These are phyloP conservation scores for Termitomyces sp. DNA, from an alignment of 768 basidiomycete genomes.

Conservation along the genomic window DNA sequence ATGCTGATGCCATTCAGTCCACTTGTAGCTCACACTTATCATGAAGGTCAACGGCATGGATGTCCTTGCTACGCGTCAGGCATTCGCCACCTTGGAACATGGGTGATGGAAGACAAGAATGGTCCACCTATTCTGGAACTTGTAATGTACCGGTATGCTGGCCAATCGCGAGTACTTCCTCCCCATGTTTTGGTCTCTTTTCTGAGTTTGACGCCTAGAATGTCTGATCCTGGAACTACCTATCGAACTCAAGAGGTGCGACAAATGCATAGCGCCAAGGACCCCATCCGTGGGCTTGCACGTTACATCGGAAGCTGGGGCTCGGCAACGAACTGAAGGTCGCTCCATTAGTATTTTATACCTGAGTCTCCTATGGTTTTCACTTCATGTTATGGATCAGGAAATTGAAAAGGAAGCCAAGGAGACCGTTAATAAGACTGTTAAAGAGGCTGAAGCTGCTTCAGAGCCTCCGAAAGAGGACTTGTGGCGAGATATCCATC, in stretches of 20 bases:
- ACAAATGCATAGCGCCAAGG: not conserved
- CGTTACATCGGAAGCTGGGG: not conserved
- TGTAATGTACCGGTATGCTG: not conserved
- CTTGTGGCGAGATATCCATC: not conserved
- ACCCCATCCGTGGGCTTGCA: not conserved
- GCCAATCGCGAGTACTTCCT: not conserved
- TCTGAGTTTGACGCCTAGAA: not conserved
- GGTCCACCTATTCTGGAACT: not conserved
- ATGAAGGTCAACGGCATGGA: constrained; percentile 82
- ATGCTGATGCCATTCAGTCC: not conserved
- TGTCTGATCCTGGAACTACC: not conserved
- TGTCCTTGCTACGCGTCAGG: constrained; percentile 85
- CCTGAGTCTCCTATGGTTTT: not conserved
- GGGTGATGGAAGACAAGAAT: constrained; percentile 35
- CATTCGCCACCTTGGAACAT: constrained; percentile 81
- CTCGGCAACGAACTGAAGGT: not conserved
- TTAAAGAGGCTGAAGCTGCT: not conserved
- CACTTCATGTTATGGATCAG: not conserved
- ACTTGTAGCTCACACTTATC: not conserved
- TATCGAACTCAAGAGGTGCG: not conserved
- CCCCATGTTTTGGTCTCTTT: not conserved
- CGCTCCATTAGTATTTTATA: not conserved
- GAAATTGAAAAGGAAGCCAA: not conserved
- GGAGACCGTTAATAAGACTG: not conserved
- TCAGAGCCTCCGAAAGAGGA: not conserved